These are phyloP conservation scores for Phytopythium oedochilum DNA, from an alignment of 352 stramenopile species.

Conservation along the genomic window DNA sequence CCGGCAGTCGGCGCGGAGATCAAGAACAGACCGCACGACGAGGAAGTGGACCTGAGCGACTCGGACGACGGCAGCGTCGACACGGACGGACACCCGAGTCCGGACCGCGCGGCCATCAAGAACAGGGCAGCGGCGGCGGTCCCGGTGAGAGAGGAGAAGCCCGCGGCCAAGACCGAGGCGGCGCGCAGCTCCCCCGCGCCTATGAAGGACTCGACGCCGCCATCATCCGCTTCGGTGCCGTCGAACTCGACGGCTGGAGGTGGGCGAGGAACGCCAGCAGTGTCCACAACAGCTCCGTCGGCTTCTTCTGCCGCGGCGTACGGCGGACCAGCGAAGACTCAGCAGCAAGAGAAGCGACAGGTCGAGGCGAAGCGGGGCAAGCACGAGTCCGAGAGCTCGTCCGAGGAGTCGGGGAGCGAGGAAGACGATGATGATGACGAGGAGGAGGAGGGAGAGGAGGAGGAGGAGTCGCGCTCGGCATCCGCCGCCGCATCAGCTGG, in stretches of 20 bases:
- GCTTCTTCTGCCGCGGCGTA: conserved; percentile 7
- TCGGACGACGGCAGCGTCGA: conserved; percentile 81
- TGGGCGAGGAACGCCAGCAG: neutral
- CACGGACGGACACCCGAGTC: conserved; percentile 69
- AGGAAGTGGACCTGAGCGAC: conserved; percentile 84
- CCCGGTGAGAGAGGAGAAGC: conserved; percentile 10
- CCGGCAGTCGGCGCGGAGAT: conserved; percentile 30
- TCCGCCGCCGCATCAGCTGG: neutral
- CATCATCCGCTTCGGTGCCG: neutral
- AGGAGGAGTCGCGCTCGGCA: neutral
- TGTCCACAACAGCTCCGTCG: conserved; percentile 7
- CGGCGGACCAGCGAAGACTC: conserved; percentile 12
- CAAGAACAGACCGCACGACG: conserved; percentile 86
- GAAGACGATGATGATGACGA: conserved; percentile 68
- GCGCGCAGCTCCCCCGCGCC: conserved; percentile 1
- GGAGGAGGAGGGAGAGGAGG: conserved; percentile 56
- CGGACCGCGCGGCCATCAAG: conserved; percentile 34
- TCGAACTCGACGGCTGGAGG: neutral
- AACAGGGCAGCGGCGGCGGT: conserved; percentile 6
- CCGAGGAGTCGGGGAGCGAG: conserved; percentile 56
- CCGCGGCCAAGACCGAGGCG: neutral
- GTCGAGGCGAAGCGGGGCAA: conserved; percentile 43
- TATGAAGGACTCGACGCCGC: conserved; percentile 1
- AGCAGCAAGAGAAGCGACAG: conserved; percentile 30
- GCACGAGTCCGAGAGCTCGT: conserved; percentile 59